A percentile compares a stretch with the other conserved stretches of the same genome.
Evolutionary conservation across 257 asterid genomes (phyloP).

Genomic region (Solanum ahanhuiri): DNA sequence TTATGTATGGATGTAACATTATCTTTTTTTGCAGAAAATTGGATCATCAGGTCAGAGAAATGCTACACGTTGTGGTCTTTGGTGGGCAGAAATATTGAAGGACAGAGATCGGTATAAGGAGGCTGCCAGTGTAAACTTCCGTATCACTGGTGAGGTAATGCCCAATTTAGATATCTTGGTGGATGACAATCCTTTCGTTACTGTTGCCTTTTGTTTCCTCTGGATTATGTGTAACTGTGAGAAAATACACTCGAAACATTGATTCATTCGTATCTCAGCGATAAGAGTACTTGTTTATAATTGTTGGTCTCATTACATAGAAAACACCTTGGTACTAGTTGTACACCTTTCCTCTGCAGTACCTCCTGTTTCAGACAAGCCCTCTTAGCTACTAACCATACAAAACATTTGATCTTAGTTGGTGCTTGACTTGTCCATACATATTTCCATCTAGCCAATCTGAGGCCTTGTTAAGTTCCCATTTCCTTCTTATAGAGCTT

Average conservation of each 20-base stretch:
- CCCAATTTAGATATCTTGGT: slow-evolving; percentile 16
- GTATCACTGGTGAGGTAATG: slow-evolving; percentile 99
- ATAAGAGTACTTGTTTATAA: too few species aligned
- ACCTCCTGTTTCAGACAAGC: too few species aligned
- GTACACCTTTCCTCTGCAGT: too few species aligned
- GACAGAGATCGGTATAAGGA: slow-evolving; percentile 78
- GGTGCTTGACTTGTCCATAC: too few species aligned
- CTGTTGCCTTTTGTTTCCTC: neutral
- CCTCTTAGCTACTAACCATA: too few species aligned
- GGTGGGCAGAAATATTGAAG: slow-evolving; percentile 98
- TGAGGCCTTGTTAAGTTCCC: too few species aligned
- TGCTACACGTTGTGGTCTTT: slow-evolving; percentile 87
- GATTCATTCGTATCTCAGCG: too few species aligned
- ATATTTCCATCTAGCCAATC: too few species aligned
- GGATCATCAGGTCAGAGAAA: slow-evolving; percentile 65
- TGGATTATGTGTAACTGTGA: neutral
- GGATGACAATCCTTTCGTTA: neutral
- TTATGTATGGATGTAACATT: neutral
- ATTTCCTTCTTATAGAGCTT: too few species aligned
- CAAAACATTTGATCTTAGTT: too few species aligned
- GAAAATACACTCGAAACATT: neutral
- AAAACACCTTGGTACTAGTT: too few species aligned
- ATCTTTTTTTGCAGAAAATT: slow-evolving; percentile 36
- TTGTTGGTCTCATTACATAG: too few species aligned
- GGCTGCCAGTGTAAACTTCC: slow-evolving; percentile 81